These are phyloP conservation scores for Escallonia herrerae DNA, from an alignment of 129 eudicot species.

Conservation along the genomic window DNA sequence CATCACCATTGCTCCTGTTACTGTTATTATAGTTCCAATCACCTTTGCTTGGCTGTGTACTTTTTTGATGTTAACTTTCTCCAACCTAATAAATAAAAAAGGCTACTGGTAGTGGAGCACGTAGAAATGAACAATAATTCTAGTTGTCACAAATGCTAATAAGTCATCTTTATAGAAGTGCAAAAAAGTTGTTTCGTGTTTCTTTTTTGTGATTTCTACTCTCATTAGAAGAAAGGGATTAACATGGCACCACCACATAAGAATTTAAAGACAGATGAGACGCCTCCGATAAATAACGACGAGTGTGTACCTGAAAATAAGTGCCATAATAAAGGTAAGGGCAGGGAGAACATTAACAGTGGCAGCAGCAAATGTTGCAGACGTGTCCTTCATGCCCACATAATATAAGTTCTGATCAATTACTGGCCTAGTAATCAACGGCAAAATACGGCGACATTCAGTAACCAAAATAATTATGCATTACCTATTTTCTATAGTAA, in stretches of 20 bases:
- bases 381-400: conserved; percentile 71
- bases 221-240: too few species aligned
- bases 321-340: conserved; percentile 79
- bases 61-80: conserved; percentile 63
- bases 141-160: too few species aligned
- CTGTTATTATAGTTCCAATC: conserved; percentile 74
- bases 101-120: too few species aligned
- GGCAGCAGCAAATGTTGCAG: conserved; percentile 87
- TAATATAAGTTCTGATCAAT: conserved; percentile 85
- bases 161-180: too few species aligned
- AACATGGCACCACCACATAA: too few species aligned
- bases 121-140: too few species aligned
- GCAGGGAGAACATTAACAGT: conserved; percentile 80
- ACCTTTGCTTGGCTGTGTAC: conserved; percentile 69
- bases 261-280: too few species aligned
- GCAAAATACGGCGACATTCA: not conserved
- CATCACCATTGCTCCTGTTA: conserved; percentile 87
- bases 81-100: conserved; percentile 44
- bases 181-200: too few species aligned
- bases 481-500: not conserved
- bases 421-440: conserved; percentile 56
- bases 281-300: not conserved
- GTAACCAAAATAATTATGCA: not conserved
- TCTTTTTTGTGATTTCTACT: too few species aligned
- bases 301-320: conserved; percentile 57